Base-by-base conservation (phyloP, 305 asterid genomes). In the Rubia occidens region DNA sequence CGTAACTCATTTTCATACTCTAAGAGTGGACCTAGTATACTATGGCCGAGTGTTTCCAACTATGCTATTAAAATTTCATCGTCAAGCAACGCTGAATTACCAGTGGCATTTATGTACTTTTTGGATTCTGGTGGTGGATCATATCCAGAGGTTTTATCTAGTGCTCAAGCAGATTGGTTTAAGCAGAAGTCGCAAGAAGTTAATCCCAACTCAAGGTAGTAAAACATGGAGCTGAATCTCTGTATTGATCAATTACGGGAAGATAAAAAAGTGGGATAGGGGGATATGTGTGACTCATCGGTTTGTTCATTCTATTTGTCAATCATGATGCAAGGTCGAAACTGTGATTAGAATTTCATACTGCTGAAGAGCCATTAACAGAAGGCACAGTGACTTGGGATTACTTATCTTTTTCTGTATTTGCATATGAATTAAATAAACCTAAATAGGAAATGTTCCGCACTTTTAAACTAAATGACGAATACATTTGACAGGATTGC, bases 71-170 rank as follows among this genome's bases (percentile, higher is more conserved):
- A 80, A 74, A 75, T 90, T n/a, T 72, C 84, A 51, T 86, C 89
- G n/a, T 53, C 84, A 13, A 74, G 67, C 53, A 71, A 83, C 81
- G 73, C 78, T 55, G 75, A 75, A 53, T 72, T 68, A 20, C 70
- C 80, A 14, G 81, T 86, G n/a, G 85, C 81, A 35, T 87, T 75
- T 47, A 78, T 90, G 91, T 90, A 94, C 75, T 87, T 89, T 81
- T 80, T 94, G 26, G 97, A 94, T 83, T 90, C 97, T 4, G 99
- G 97, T 18, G 95, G 97, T 61, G 97, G 96, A 6, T 89, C 97
- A 44, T 90, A 87, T 77, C 99, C 96, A 0, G 85, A 89, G 86
- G 88, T 87, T 35, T 82, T 94, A 73, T 90, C 99, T 59, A 51
- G 71, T 55, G 85, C 90, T 11, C 97, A 94, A 83, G 89, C 78